Evolutionary conservation across 225 moss, liverwort and hornwort genomes (phyloP).

Genomic region (Polytrichum commune): DNA sequence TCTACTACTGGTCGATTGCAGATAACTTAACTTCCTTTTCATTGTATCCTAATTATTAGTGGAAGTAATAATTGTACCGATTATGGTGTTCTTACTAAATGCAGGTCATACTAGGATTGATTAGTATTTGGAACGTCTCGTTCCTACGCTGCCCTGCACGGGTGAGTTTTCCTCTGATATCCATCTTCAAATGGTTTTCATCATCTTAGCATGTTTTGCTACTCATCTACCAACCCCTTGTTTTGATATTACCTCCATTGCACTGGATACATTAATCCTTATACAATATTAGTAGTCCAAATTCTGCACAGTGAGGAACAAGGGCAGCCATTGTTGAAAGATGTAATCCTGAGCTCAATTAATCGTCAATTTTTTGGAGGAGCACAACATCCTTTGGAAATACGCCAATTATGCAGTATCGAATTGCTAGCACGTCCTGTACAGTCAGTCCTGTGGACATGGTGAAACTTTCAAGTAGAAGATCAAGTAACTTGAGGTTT

Average conservation of each 20-base stretch:
- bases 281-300: neutral
- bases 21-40: too few relatives aligned
- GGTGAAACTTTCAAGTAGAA: too few relatives aligned
- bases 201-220: too few relatives aligned
- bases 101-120: constrained; percentile 92
- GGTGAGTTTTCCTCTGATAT: constrained; percentile 40
- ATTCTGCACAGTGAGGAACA: neutral
- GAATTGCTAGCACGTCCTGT: too few relatives aligned
- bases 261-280: neutral
- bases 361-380: too few relatives aligned
- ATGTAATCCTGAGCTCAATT: constrained; percentile 1
- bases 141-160: constrained; percentile 87
- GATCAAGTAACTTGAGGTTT: too few relatives aligned
- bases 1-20: too few relatives aligned
- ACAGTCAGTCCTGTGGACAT: too few relatives aligned
- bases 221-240: neutral
- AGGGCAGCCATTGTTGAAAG: constrained; percentile 1
- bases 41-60: neutral
- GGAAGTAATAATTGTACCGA: neutral
- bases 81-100: neutral
- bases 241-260: neutral
- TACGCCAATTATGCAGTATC: too few relatives aligned
- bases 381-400: too few relatives aligned
- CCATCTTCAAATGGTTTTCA: neutral
- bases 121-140: constrained; percentile 96